Evolutionary conservation across 441 rosid species (phyloP), one percentile per base, ranked within the genome.

Genomic region (Kokia cookei): DNA sequence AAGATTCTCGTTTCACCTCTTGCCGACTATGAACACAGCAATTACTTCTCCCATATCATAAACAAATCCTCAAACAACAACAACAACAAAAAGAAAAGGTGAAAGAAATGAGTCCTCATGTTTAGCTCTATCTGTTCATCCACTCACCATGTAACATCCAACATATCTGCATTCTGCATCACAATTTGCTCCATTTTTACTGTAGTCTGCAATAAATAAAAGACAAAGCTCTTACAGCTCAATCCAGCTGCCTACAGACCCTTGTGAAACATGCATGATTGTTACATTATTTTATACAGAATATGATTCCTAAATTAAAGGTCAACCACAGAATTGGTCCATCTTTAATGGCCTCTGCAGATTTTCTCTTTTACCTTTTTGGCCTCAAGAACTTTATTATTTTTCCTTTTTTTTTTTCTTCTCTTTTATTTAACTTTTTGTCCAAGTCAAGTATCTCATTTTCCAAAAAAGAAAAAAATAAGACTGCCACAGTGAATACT

Each of bases 1-100:
- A 86, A 73, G 86, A 83, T 82, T 80, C 87, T 35, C 83, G 72
- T 75, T 35, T 85, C 68, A 55, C 71, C 77, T 75, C 76, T 66
- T 86, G 88, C 84, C 86, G 63, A 24, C 19, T 1, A 76, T 83
- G 68, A 84, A 67, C 50, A 12, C 1, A 71, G n/a, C 57, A 37
- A 17, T 55, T 11, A 9, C 42, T 73, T 47, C 11, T 55, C 47
- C 55, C 26, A 19, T 19, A 61, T n/a, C 42, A 59, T 62, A 51
- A 37, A 43, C 35, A 51, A 79, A 50, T 58, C 78, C 65, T 71
- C 53, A 65, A 75, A 47, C 11, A 26, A 29, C 43, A 32, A 32
- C 22, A 32, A 32, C 1, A 24, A 24, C 1, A 24, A 24, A 24
- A 24, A 24, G 32, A 63, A 71, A 79, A 65, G 76, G 82, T 75